Evolutionary conservation across 805 yeast genomes (phyloP).

Genomic region (Barnettozyma californica): DNA sequence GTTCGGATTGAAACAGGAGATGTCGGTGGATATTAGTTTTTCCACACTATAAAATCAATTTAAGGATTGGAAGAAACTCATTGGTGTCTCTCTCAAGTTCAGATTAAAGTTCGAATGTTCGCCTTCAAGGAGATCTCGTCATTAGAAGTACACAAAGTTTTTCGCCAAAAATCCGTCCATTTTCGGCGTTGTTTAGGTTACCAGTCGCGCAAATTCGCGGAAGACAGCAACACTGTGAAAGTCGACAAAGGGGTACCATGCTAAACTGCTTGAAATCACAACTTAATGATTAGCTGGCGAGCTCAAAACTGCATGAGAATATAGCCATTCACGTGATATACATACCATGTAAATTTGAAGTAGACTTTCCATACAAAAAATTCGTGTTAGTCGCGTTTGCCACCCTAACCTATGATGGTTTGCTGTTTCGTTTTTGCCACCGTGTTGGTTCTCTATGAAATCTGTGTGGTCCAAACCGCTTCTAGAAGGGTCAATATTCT

Average conservation of each 20-base stretch:
- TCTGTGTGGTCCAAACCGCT: neutral
- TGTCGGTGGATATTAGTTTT: too few relatives aligned
- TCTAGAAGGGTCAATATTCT: neutral
- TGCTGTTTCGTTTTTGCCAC: neutral
- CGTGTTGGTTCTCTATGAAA: neutral
- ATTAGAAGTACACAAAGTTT: too few relatives aligned
- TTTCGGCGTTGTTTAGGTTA: constrained; percentile 1
- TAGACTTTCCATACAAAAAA: neutral
- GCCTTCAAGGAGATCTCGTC: neutral
- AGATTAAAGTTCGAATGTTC: neutral
- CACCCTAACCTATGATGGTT: neutral
- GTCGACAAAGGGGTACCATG: neutral
- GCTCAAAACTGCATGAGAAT: neutral
- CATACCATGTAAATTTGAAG: neutral
- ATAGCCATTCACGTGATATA: neutral
- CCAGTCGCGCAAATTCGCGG: constrained; percentile 1
- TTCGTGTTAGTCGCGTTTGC: neutral
- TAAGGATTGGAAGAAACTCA: too few relatives aligned
- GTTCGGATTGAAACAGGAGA: too few relatives aligned
- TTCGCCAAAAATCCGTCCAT: neutral
- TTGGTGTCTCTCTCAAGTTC: neutral
- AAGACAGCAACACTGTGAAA: neutral
- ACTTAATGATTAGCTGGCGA: neutral
- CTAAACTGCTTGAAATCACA: too few relatives aligned
- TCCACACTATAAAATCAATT: too few relatives aligned